Evolutionary conservation across 139 green algal genomes (phyloP), one percentile per base, ranked within the genome.

Genomic region (Ettlia oleoabundans): DNA sequence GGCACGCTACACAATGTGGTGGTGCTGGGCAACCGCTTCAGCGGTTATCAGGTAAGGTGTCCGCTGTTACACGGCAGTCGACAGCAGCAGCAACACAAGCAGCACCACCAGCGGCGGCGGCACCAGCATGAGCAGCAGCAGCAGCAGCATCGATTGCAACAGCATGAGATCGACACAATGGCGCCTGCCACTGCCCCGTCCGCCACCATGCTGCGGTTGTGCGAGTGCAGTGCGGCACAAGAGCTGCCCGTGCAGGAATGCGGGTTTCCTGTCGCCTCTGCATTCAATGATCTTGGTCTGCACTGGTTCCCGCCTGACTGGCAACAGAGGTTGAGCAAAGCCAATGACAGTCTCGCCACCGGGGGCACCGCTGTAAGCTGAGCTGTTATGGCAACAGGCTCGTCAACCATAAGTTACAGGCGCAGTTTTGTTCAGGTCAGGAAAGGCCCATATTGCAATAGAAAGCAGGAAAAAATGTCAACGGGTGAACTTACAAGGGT

Each of bases 201-300:
- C 1, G 47, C 18, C 58, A 80, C 80, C 10, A 65, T 84, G 63
- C 80, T 84, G 70, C 40, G 67, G 40, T 37, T 86, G 47, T 82
- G 65, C 52, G 28, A 47, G n/a, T n/a, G 19, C 9, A 37, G 52
- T 37, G 73, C 41, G 13, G 81, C 83, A 40, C 24, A 32, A 10
- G 82, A 86, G 76, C 26, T 35, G 32, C 22, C 9, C 1, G 21
- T 86, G 4, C 26, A 22, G 0, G 81, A 91, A 76, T 42, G 78
- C 10, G 69, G 82, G 62, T 91, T 90, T 66, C 80, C 81, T 0
- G 82, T 82, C 3, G 61, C 75, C 4, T 91, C 89, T 1, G 89
- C 89, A 7, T 92, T 92, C 78, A 92, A 92, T 47, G 82, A 88
- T 75, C 88, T 92, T 64, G 76, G 76, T 3, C 77, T 92, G 62